Evolutionary conservation across 2,329 filamentous ascomycete genomes (phyloP).

Genomic region (Neoscytalidium dimidiatum): DNA sequence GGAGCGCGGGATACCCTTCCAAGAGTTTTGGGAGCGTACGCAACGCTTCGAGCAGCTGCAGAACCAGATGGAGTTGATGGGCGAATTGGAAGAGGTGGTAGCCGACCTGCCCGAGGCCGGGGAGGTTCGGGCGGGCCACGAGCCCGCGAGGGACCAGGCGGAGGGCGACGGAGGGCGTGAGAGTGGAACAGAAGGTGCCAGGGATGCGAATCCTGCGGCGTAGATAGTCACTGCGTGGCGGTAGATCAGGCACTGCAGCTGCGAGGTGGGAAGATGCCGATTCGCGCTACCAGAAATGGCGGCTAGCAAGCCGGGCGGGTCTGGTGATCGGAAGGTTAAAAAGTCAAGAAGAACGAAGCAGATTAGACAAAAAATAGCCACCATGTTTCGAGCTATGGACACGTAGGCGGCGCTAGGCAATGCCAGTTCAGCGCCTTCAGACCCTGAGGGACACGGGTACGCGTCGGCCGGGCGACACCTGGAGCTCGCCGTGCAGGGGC

Average conservation of each 20-base stretch:
- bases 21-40: conserved; percentile 28
- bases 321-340: conserved; percentile 3
- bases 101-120: background rate
- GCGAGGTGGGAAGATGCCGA: background rate
- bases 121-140: background rate
- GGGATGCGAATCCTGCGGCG: conserved; percentile 12
- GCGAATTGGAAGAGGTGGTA: background rate
- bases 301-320: background rate
- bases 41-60: conserved; percentile 30
- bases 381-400: background rate
- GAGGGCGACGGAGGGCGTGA: background rate
- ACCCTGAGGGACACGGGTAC: conserved; percentile 7
- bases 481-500: background rate
- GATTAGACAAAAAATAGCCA: background rate
- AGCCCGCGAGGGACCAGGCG: background rate
- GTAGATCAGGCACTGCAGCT: conserved; percentile 7
- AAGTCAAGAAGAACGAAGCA: background rate
- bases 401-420: conserved; percentile 1
- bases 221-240: background rate
- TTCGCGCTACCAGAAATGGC: background rate
- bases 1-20: conserved; percentile 22
- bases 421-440: background rate
- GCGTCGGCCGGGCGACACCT: conserved; percentile 11
- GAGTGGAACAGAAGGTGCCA: background rate
- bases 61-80: conserved; percentile 24